Conservation (phyloP, 2,329 filamentous ascomycete species). For the Colletotrichum salicis region DNA sequence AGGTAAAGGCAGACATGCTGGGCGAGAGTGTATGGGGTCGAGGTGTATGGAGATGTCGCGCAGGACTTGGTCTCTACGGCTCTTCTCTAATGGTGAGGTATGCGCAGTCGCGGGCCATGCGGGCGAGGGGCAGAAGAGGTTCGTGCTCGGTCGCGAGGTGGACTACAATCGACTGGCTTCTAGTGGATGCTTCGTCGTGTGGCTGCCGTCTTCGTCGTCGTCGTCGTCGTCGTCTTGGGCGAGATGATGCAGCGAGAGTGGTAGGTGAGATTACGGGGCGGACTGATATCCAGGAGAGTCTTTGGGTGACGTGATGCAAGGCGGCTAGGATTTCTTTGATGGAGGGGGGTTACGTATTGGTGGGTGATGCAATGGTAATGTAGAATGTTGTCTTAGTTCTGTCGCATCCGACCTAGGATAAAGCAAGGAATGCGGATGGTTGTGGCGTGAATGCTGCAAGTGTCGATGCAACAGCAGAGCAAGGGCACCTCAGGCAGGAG, state of each 20-base stretch:
- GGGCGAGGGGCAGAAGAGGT: conserved; percentile 10
- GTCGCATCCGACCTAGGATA: background rate
- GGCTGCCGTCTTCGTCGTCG: background rate
- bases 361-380: background rate
- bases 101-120: conserved; percentile 28
- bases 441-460: background rate
- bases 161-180: background rate
- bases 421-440: background rate
- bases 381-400: background rate
- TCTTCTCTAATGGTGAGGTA: conserved; percentile 12
- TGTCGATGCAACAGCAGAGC: background rate
- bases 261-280: background rate
- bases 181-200: background rate
- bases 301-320: background rate
- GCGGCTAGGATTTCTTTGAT: background rate
- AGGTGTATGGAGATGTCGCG: background rate
- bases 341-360: background rate
- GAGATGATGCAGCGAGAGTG: background rate
- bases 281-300: background rate
- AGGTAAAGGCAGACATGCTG: conserved; percentile 44
- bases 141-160: conserved; percentile 15
- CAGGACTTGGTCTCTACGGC: conserved; percentile 6
- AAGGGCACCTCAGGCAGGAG: background rate
- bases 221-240: background rate
- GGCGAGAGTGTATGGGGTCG: background rate